Evolutionary conservation across 257 asterid genomes (phyloP).

Genomic region (Solanum pimpinellifolium): DNA sequence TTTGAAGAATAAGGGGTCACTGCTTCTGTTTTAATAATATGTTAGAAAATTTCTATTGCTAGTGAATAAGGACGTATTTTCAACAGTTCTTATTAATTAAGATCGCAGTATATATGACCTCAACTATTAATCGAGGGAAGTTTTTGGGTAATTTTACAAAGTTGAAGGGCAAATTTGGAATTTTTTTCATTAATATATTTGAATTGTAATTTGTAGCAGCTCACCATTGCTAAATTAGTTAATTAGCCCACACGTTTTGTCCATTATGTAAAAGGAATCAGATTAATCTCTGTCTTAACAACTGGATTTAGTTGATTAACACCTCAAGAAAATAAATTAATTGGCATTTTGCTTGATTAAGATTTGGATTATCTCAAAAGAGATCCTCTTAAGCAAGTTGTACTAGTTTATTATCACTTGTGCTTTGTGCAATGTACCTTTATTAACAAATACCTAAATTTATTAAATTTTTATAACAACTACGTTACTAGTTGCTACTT

Average conservation of each 20-base stretch:
- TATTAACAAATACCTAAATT: neutral
- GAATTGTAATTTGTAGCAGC: neutral
- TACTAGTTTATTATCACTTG: neutral
- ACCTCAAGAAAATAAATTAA: neutral
- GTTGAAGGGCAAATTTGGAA: neutral
- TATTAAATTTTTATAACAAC: neutral
- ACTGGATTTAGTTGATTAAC: neutral
- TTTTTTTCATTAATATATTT: neutral
- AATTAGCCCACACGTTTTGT: neutral
- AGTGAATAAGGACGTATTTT: neutral
- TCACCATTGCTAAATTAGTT: neutral
- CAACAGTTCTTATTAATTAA: no score
- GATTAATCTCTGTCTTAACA: neutral
- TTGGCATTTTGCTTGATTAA: neutral
- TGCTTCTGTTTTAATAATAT: neutral
- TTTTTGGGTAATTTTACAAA: neutral
- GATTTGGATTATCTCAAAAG: slow-evolving; percentile 1
- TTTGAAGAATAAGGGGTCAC: neutral
- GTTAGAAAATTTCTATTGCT: neutral
- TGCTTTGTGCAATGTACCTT: slow-evolving; percentile 6
- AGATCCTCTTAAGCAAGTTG: neutral
- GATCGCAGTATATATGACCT: neutral
- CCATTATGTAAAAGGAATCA: neutral
- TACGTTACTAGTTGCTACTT: neutral
- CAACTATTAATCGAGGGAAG: neutral